These are phyloP conservation scores for Rhodosporidiobolus sp. DNA, from an alignment of 768 basidiomycete species.

Conservation along the genomic window DNA sequence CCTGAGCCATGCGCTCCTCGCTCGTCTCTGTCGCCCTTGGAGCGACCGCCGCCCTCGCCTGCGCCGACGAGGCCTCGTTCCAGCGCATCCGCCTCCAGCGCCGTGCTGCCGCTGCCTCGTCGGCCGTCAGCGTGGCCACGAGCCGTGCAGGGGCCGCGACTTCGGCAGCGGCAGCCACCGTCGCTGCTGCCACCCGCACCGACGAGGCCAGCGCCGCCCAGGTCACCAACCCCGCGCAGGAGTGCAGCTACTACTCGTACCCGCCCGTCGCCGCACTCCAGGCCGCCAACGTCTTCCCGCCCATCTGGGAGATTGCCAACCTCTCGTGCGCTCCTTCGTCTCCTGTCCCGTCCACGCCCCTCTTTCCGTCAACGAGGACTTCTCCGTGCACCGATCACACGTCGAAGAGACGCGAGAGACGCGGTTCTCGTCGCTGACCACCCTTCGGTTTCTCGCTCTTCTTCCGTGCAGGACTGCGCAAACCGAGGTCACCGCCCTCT, in stretches of 20 bases:
- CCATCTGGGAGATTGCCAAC: conserved; percentile 34
- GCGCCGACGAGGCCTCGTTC: conserved; percentile 8
- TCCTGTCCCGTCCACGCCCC: too few species aligned
- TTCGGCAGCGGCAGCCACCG: neutral
- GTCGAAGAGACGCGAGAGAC: too few species aligned
- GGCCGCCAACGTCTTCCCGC: conserved; percentile 20
- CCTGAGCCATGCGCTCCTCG: neutral
- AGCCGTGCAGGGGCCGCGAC: neutral
- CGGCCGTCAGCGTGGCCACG: neutral
- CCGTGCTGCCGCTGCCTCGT: neutral
- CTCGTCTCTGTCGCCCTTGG: conserved; percentile 2
- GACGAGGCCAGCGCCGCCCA: conserved; percentile 25
- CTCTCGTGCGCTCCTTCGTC: conserved; percentile 11
- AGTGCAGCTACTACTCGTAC: conserved; percentile 21
- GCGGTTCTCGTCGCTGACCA: neutral
- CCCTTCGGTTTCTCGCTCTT: neutral
- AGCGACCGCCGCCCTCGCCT: neutral
- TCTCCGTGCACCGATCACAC: too few species aligned
- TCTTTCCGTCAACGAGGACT: neutral
- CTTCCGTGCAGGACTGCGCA: conserved; percentile 10
- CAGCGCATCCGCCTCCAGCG: neutral
- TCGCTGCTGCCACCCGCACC: conserved; percentile 7
- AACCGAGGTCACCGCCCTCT: conserved; percentile 36
- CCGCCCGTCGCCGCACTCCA: conserved; percentile 23
- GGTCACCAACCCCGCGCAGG: conserved; percentile 29